Evolutionary conservation across 129 eudicot genomes (phyloP), one percentile per base, ranked within the genome.

Genomic region (Glebionis coronaria): DNA sequence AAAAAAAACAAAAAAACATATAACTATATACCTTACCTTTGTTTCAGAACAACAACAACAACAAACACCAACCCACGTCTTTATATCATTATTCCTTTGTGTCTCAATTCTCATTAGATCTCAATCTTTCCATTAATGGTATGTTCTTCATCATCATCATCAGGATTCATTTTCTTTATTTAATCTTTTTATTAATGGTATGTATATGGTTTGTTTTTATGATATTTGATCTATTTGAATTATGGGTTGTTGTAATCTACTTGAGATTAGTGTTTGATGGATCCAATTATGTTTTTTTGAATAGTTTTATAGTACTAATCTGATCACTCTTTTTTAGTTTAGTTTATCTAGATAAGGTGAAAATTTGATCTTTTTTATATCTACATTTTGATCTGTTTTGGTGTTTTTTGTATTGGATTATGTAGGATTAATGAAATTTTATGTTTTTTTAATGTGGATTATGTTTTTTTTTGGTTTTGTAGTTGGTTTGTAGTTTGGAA

Each of bases 301-400:
- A 64, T 51, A 50, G 72, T 79, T 77, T 57, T 42, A 49, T 78
- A 31, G 46, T 9, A 35, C 6, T 60, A 57, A 75, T 76, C 69
- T 49, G 73, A 75, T 75, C 79, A 75, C 52, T 65, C 2, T 64
- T 56, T 73, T 57, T 44, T 66, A 65, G 76, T 80, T 79, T 81
- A 75, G 56, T 79, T 66, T 69, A 12, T 75, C 85, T 56, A 56
- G 76, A 73, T 80, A 84, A 84, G 85, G 91, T 80, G 42, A 74
- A 42, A n/a, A 20, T 50, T 46, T 1, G 45, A 61, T 61, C 50
- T 62, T 66, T 23, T 63, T 38, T 11, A 2, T 19, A 67, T 38
- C 68, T 46, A 21, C 79, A 75, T 75, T 74, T 75, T 56, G 62
- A 75, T 67, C 54, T 59, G 5, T 57, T 58, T 4, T 47, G 47